phyloP scores from a whole-genome alignment of 2,329 filamentous ascomycete species.

The Colletotrichum euphorbiae region DNA sequence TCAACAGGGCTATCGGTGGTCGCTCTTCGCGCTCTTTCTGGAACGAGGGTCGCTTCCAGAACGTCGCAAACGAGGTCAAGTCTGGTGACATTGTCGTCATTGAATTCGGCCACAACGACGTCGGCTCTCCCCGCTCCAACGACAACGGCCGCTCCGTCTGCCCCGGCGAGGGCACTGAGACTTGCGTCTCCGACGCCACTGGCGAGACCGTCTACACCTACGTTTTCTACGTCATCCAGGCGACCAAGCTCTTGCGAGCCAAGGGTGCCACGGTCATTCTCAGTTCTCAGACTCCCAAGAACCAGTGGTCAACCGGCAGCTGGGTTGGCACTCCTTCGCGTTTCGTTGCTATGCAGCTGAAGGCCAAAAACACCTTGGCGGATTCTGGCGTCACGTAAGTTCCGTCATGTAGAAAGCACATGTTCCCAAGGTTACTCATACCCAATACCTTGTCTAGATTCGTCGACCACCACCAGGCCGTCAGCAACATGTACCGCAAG shows the following conservation, averaged over 20 bases:
- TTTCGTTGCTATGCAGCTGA: constrained; percentile 65
- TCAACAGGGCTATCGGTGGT: constrained; percentile 75
- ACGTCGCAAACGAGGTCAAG: constrained; percentile 64
- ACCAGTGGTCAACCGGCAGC: constrained; percentile 69
- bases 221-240: constrained; percentile 69
- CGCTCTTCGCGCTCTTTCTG: constrained; percentile 75
- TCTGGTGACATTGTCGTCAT: constrained; percentile 75
- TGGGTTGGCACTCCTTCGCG: constrained; percentile 61
- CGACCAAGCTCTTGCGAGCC: constrained; percentile 62
- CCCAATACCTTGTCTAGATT: constrained; percentile 46
- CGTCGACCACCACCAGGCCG: constrained; percentile 70
- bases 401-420: no score
- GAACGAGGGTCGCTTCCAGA: constrained; percentile 73
- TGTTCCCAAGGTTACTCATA: no score
- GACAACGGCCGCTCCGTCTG: constrained; percentile 75
- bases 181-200: constrained; percentile 61
- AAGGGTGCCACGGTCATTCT: constrained; percentile 73
- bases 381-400: constrained; percentile 52
- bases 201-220: constrained; percentile 70
- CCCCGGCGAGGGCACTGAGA: constrained; percentile 64
- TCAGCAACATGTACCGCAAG: constrained; percentile 63
- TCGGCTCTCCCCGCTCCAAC: constrained; percentile 63
- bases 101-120: constrained; percentile 80
- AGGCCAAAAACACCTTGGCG: constrained; percentile 47
- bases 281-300: constrained; percentile 66